A percentile compares a stretch with the other conserved stretches of the same genome.
These are phyloP conservation scores for Penicillium italicum DNA, from an alignment of 2,329 filamentous ascomycete genomes.

Conservation along the genomic window DNA sequence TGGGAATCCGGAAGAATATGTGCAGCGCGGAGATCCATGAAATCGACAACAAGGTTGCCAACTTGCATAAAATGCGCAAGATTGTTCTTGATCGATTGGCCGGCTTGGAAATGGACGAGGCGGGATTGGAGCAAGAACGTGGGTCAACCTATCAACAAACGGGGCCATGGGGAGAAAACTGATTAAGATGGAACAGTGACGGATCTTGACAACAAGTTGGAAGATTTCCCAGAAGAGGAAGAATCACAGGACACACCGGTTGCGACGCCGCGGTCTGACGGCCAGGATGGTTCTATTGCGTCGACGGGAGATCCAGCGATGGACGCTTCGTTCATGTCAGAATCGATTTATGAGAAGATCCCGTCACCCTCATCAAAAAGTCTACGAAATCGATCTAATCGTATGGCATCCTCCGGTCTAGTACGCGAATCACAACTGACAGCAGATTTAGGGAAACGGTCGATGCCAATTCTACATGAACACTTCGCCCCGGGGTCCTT, in stretches of 20 bases:
- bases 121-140: constrained; percentile 84
- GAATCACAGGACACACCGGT: constrained; percentile 29
- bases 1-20: constrained; percentile 94
- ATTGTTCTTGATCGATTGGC: constrained; percentile 87
- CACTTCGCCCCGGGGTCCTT: constrained; percentile 85
- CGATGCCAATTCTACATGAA: constrained; percentile 93
- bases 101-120: constrained; percentile 83
- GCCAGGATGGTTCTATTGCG: constrained; percentile 48
- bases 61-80: constrained; percentile 85
- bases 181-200: constrained; percentile 41
- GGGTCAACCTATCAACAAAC: constrained; percentile 35
- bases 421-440: constrained; percentile 20
- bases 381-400: constrained; percentile 46
- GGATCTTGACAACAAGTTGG: constrained; percentile 59
- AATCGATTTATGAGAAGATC: constrained; percentile 93
- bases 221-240: constrained; percentile 56
- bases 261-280: constrained; percentile 33
- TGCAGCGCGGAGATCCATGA: constrained; percentile 92
- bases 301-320: constrained; percentile 51
- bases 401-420: constrained; percentile 25
- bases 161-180: neutral
- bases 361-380: constrained; percentile 61
- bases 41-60: constrained; percentile 94
- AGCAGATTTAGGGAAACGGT: constrained; percentile 58
- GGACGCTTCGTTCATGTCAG: constrained; percentile 81